Base-by-base conservation (phyloP, 345 rosid genomes). In the Gynandropsis gynandra region DNA sequence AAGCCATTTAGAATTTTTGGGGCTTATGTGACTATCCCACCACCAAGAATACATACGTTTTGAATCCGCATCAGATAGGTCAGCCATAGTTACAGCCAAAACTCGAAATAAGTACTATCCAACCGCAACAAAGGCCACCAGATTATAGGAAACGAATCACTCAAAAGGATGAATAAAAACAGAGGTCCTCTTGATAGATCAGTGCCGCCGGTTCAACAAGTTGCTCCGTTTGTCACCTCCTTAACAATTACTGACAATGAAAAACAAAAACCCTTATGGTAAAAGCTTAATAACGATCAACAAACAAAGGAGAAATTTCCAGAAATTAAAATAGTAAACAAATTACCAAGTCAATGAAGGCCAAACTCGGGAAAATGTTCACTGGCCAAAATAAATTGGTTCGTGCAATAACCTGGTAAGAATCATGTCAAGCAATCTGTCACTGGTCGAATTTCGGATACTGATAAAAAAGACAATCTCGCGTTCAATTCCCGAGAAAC, bases 11-110 rank as follows among this genome's bases (percentile, higher is more conserved):
- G 98, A 92, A 70, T 85, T 87, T 68, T 85, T 92, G 9, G 96
- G 98, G 74, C 79, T 79, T 24, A 76, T 79, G 69, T 92, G 96
- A 79, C 98, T 87, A 70, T 85, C 86, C 98, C 98, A 92, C 98
- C 98, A 92, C 98, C 98, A 92, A 21, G 98, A 87, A 51, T 87
- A 87, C 71, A n/a, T n/a, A n/a, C 81, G 75, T 63, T 71, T 82
- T 11, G 78, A 63, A 68, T 78, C 81, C 1, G 73, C 72, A 5
- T 58, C 59, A 17, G 52, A 61, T 13, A 55, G 39, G 19, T 76
- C 52, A 8, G 76, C 77, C 96, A 92, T 87, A 33, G 54, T 69
- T 58, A 49, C 51, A 65, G 58, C 61, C 49, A 51, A 57, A 36
- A 60, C 10, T 18, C n/a, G n/a, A n/a, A n/a, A n/a, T n/a, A n/a